Conservation (phyloP, 805 yeast genomes). For the Pichia scutulata region DNA sequence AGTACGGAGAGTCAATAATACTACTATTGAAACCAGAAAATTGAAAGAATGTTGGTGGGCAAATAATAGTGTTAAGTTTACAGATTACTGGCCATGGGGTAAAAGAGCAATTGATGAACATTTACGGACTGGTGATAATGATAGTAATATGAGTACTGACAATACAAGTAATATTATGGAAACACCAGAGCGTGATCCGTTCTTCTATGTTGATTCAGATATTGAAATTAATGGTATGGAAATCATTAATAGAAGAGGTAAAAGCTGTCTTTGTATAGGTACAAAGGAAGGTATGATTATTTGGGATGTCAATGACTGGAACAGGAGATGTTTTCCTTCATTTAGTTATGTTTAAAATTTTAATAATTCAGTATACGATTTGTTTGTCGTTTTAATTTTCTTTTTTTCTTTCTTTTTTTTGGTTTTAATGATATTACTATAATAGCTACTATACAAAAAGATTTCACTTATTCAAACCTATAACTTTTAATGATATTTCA, state of each 20-base stretch:
- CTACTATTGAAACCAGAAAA: background rate
- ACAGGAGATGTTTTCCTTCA: constrained; percentile 54
- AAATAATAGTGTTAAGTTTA: background rate
- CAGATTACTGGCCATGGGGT: constrained; percentile 7
- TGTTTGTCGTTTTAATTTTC: background rate
- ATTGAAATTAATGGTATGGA: constrained; percentile 55
- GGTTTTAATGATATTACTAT: background rate
- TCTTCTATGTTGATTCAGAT: constrained; percentile 21
- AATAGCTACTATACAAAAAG: background rate
- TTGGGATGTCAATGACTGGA: constrained; percentile 64
- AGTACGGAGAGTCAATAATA: background rate
- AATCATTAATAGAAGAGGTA: constrained; percentile 41
- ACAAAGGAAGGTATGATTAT: constrained; percentile 58
- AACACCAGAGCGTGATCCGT: constrained; percentile 14
- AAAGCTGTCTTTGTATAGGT: constrained; percentile 48
- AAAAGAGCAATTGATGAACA: background rate
- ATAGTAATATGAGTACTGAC: background rate
- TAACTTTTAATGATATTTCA: too few species aligned
- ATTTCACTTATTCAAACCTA: background rate
- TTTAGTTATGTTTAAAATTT: constrained; percentile 34
- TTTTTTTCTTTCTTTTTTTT: background rate
- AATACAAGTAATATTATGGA: background rate
- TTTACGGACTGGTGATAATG: background rate
- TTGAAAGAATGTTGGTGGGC: background rate
- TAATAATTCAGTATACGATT: background rate